These are phyloP conservation scores for Echria macrotheca DNA, from an alignment of 495 filamentous ascomycete species.

Conservation along the genomic window DNA sequence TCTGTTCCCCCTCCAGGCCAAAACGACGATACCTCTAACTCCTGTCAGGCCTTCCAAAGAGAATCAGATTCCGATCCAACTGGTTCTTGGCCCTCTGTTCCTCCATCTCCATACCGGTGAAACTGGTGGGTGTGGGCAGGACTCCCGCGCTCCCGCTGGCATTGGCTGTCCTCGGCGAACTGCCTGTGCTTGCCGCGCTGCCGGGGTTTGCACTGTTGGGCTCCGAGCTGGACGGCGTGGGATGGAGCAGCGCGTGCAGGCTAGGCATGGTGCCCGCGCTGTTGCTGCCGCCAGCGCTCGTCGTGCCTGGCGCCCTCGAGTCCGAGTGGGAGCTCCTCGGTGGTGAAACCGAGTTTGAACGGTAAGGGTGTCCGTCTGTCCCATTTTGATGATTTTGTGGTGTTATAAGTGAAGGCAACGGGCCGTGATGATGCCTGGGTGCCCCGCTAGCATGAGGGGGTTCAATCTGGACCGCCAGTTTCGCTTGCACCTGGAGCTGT, in stretches of 20 bases:
- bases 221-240: slow-evolving; percentile 31
- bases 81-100: no score
- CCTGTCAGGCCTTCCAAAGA: no score
- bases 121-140: no score
- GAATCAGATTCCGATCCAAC: no score
- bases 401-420: slow-evolving; percentile 20
- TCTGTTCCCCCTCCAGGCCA: no score
- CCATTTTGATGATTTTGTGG: background rate
- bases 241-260: slow-evolving; percentile 33
- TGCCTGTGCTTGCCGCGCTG: slow-evolving; percentile 30
- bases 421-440: slow-evolving; percentile 5
- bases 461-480: slow-evolving; percentile 34
- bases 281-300: slow-evolving; percentile 7
- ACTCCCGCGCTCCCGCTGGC: no score
- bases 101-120: no score
- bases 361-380: slow-evolving; percentile 21
- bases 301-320: background rate
- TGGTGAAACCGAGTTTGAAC: slow-evolving; percentile 29
- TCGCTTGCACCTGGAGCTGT: slow-evolving; percentile 28
- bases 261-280: slow-evolving; percentile 30
- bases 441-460: slow-evolving; percentile 20
- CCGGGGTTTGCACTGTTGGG: slow-evolving; percentile 35
- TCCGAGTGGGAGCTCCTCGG: slow-evolving; percentile 26
- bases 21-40: no score
- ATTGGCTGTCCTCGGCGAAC: slow-evolving; percentile 25